These are phyloP conservation scores for Capsicum rhomboideum DNA, from an alignment of 257 asterid genomes.

Conservation along the genomic window DNA sequence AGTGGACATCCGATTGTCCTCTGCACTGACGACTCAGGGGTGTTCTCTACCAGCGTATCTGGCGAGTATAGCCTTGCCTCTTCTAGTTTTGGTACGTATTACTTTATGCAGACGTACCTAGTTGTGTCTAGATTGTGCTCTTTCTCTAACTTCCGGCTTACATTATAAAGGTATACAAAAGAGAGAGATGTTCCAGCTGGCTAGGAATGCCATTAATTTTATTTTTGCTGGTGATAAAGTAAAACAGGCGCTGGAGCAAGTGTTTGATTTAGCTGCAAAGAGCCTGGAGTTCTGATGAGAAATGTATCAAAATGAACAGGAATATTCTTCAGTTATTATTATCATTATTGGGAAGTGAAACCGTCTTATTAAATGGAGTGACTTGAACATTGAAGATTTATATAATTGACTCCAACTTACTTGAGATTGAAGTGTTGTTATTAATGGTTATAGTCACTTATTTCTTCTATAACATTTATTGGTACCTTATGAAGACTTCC, in stretches of 20 bases:
- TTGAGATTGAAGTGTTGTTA: not conserved
- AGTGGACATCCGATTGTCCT: slow-evolving; percentile 64
- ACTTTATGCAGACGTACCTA: not conserved
- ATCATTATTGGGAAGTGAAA: not conserved
- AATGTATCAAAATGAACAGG: not conserved
- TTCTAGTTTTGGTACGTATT: slow-evolving; percentile 47
- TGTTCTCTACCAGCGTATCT: slow-evolving; percentile 75
- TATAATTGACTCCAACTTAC: not conserved
- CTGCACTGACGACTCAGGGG: slow-evolving; percentile 86
- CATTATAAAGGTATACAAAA: slow-evolving; percentile 45
- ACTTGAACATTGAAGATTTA: not conserved
- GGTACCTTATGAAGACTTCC: not conserved
- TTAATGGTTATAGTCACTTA: not conserved
- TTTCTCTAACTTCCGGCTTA: not conserved
- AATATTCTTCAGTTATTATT: not conserved
- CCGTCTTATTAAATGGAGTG: not conserved
- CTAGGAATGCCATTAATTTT: slow-evolving; percentile 40
- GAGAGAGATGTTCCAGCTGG: slow-evolving; percentile 59
- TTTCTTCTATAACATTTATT: not conserved
- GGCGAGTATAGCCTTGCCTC: slow-evolving; percentile 56
- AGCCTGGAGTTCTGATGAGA: slow-evolving; percentile 19
- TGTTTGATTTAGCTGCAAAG: slow-evolving; percentile 38
- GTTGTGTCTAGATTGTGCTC: not conserved
- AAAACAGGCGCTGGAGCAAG: slow-evolving; percentile 43
- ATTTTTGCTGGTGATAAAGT: slow-evolving; percentile 57